Evolutionary conservation across 192 early-diverging fungal genomes (phyloP).

Genomic region (Podila minutissima): DNA sequence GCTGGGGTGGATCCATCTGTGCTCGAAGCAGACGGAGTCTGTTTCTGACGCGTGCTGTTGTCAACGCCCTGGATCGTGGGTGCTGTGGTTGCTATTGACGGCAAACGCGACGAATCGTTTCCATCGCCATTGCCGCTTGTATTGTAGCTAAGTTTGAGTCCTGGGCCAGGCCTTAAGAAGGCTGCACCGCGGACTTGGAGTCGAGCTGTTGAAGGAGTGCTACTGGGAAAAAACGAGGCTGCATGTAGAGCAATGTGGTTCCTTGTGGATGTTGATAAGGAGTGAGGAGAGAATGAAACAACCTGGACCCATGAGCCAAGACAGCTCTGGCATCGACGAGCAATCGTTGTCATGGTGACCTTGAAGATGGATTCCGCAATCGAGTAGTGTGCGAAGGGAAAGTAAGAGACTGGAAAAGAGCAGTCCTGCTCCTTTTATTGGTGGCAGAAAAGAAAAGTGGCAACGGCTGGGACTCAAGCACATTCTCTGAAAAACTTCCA

Average conservation of each 20-base stretch:
- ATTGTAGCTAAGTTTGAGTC: conserved; percentile 2
- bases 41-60: background rate
- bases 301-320: background rate
- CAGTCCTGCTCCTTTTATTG: no score
- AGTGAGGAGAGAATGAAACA: background rate
- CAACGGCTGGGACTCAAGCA: no score
- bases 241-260: background rate
- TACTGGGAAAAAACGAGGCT: conserved; percentile 7
- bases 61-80: background rate
- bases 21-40: no score
- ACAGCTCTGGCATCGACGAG: background rate
- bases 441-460: no score
- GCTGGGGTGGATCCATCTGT: no score
- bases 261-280: background rate
- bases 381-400: no score
- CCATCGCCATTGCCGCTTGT: background rate
- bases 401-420: no score
- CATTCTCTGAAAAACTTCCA: background rate
- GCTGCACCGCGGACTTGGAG: conserved; percentile 22
- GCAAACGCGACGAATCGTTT: background rate
- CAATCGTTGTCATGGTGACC: background rate
- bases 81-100: background rate
- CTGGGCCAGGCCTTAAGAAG: conserved; percentile 29
- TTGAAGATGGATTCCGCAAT: no score
- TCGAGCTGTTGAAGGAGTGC: no score